Evolutionary conservation across 495 filamentous ascomycete species (phyloP).

Genomic region (Penicillium cosmopolitanum): DNA sequence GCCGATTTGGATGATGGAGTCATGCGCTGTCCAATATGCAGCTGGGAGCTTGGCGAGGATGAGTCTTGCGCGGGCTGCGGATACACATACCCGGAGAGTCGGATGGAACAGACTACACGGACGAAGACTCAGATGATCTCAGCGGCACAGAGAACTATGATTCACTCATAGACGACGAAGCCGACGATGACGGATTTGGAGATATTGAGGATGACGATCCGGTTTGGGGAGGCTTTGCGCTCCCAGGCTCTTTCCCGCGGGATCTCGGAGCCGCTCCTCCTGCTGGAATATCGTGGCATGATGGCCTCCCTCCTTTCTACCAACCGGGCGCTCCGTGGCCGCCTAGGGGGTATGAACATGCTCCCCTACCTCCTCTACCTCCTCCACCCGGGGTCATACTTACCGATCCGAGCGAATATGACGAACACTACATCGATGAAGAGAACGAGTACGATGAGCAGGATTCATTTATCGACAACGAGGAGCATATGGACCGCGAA

Average conservation of each 20-base stretch:
- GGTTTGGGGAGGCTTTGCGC: conserved; percentile 23
- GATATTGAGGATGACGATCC: conserved; percentile 32
- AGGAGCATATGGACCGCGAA: conserved; percentile 22
- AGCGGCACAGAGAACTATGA: conserved; percentile 30
- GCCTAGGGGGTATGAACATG: background rate
- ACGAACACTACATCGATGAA: conserved; percentile 35
- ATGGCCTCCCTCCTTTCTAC: background rate
- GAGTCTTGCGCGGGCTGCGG: conserved; percentile 59
- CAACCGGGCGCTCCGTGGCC: background rate
- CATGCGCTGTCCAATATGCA: conserved; percentile 64
- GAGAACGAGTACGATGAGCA: conserved; percentile 40
- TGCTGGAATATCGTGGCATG: background rate
- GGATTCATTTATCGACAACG: conserved; percentile 48
- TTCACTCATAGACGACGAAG: conserved; percentile 27
- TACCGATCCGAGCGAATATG: conserved; percentile 2
- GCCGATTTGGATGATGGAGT: conserved; percentile 65
- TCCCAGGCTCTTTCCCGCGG: conserved; percentile 3
- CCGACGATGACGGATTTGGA: conserved; percentile 40
- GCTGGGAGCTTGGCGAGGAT: conserved; percentile 66
- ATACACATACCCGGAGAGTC: conserved; percentile 42
- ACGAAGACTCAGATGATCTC: conserved; percentile 5
- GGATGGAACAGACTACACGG: conserved; percentile 37
- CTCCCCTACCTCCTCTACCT: background rate
- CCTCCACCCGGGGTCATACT: background rate
- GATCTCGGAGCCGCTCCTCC: background rate